Conservation (phyloP, 2,329 filamentous ascomycete species). For the Fusarium secorum region DNA sequence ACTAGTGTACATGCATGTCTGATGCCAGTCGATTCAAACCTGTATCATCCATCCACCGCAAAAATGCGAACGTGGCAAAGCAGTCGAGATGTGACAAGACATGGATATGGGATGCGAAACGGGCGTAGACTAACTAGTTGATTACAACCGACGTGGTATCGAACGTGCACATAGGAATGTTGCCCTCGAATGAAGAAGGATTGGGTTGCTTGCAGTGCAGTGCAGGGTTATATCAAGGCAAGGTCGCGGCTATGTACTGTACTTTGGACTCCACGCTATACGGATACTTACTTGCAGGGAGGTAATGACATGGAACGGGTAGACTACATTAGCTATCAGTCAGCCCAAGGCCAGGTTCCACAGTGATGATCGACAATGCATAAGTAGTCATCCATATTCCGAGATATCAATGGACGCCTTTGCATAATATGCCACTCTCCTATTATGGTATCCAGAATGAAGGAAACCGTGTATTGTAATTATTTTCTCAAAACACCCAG, state of each 20-base stretch:
- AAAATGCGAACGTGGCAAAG: background rate
- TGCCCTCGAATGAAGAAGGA: background rate
- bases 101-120: background rate
- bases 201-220: background rate
- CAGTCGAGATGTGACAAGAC: background rate
- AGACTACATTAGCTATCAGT: background rate
- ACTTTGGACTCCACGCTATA: background rate
- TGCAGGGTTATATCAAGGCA: background rate
- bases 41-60: background rate
- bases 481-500: background rate
- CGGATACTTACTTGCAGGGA: background rate
- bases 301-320: background rate
- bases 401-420: background rate
- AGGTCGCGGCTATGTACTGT: background rate
- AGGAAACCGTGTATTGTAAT: no score
- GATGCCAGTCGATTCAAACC: no score
- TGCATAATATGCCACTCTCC: background rate
- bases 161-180: background rate
- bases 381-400: background rate
- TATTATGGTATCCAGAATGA: background rate
- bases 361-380: constrained; percentile 1
- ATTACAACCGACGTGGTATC: background rate
- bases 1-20: no score
- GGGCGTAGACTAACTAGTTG: background rate
- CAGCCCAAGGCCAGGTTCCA: background rate